Conservation (phyloP, 495 filamentous ascomycete species). For the Aspergillus funiculosus region DNA sequence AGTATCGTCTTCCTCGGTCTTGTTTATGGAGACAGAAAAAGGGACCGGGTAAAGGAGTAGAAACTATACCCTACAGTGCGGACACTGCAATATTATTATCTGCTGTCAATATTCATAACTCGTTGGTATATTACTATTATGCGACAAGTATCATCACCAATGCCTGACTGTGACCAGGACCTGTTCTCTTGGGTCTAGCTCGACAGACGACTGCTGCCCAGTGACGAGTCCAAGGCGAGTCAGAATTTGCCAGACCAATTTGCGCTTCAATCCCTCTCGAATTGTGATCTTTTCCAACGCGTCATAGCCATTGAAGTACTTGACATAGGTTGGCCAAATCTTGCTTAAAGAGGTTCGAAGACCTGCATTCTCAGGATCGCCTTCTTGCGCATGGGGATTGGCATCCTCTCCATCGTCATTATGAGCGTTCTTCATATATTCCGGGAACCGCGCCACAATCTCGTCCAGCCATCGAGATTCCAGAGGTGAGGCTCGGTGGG, state of each 20-base stretch:
- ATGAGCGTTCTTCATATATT: slow-evolving; percentile 17
- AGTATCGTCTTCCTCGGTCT: too few species aligned
- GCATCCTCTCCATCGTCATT: slow-evolving; percentile 6
- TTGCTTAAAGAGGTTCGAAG: slow-evolving; percentile 49
- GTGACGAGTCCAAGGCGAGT: slow-evolving; percentile 34
- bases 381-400: slow-evolving; percentile 21
- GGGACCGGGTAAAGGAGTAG: too few species aligned
- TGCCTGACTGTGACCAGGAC: slow-evolving; percentile 41
- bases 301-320: slow-evolving; percentile 83
- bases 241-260: slow-evolving; percentile 66
- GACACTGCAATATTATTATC: too few species aligned
- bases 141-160: slow-evolving; percentile 33
- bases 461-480: slow-evolving; percentile 71
- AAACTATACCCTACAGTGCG: too few species aligned
- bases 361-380: slow-evolving; percentile 38
- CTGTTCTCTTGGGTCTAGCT: slow-evolving; percentile 34
- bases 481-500: slow-evolving; percentile 50
- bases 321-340: slow-evolving; percentile 52
- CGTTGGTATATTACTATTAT: too few species aligned
- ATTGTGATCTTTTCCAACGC: slow-evolving; percentile 83
- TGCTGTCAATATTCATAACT: too few species aligned
- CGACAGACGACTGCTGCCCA: slow-evolving; percentile 27
- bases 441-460: slow-evolving; percentile 55
- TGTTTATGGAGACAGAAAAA: too few species aligned
- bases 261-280: slow-evolving; percentile 77